Percentiles rank a stretch among this genome's conserved stretches.
These are phyloP conservation scores for Parmales sp. DNA, from an alignment of 108 stramenopile genomes.

Conservation along the genomic window DNA sequence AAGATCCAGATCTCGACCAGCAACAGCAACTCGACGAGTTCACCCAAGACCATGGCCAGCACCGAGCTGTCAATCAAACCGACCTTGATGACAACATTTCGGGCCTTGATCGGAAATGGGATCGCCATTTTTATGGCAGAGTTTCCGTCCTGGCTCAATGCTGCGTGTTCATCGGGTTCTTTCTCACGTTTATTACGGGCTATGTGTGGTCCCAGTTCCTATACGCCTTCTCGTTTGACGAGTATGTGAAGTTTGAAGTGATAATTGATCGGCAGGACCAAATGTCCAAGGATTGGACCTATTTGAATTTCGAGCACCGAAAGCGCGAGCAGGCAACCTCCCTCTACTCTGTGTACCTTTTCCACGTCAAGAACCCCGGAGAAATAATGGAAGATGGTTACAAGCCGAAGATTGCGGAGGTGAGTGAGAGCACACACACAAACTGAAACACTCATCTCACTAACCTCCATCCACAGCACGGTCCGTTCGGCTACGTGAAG, in stretches of 20 bases:
- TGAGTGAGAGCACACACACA: no score
- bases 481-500: neutral
- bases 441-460: no score
- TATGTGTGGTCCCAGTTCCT: neutral
- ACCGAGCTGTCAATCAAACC: neutral
- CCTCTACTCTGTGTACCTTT: neutral
- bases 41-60: neutral
- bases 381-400: neutral
- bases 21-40: neutral
- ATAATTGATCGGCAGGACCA: neutral
- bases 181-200: neutral
- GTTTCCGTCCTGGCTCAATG: neutral
- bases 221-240: neutral
- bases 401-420: neutral
- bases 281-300: neutral
- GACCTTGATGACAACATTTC: neutral
- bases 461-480: no score
- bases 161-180: neutral
- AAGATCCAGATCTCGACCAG: neutral
- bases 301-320: neutral
- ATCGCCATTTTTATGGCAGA: neutral
- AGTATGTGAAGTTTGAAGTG: neutral
- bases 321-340: neutral
- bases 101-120: neutral
- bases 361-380: neutral